Base-by-base conservation (phyloP, 441 rosid species). In the Manihot esculenta region DNA sequence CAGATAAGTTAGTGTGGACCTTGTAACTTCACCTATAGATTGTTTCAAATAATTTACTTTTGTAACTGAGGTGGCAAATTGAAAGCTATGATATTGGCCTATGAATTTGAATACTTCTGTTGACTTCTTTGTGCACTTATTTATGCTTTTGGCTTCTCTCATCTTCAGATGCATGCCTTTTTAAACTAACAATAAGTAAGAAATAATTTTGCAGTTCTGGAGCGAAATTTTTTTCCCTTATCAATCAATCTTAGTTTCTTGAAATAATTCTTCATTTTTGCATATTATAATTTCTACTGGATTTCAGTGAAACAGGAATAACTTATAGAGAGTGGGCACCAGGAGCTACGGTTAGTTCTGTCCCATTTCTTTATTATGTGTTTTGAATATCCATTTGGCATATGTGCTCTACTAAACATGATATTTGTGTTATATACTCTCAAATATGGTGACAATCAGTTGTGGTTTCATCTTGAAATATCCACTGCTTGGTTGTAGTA, bases 311-410 rank as follows among this genome's bases (percentile, higher is more conserved):
- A 76, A 83, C 88, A 66, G 99, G 99, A 69, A 82, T 91, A 80
- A 92, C 94, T 65, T 95, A 92, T 76, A 80, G 97, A 72, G 99
- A 95, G 82, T 95, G 99, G 99, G 98, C 99, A 66, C 99, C 99
- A 0, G 98, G 96, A 87, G 99, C 99, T 45, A 91, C 82, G 97
- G 99, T 95, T 69, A 72, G 88, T 84, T 38, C 63, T 64, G 57
- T 51, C 13, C 45, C 59, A 50, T 57, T 72, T 42, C 61, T 57
- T 15, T 45, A 50, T 60, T 26, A 55, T 66, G 65, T 24, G 66
- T 66, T 71, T 69, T 70, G 33, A 18, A 41, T 66, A 24, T 73
- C 61, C 10, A n/a, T 68, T 38, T 62, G 11, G 4, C 18, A 10
- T 42, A 23, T 30, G 45, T 38, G 33, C 30, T 21, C 68, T 59